Conservation (phyloP, 2,329 filamentous ascomycete species). For the Hirsutella minnesotensis region DNA sequence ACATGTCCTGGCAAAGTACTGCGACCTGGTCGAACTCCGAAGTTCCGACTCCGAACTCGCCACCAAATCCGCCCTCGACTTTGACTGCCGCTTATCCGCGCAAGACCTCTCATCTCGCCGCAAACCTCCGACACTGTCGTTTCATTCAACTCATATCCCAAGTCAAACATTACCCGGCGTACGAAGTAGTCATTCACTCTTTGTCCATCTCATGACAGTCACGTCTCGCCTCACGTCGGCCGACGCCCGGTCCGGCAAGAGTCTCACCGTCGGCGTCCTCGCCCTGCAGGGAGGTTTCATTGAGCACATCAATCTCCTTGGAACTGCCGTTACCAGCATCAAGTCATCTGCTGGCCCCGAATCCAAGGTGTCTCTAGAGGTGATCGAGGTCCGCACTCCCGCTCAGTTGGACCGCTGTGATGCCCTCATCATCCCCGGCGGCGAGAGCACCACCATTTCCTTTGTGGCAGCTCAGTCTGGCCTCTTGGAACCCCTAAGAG, state of each 20-base stretch:
- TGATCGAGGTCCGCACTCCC: slow-evolving; percentile 70
- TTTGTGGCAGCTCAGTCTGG: slow-evolving; percentile 73
- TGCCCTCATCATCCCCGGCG: slow-evolving; percentile 81
- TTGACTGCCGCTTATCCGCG: not conserved
- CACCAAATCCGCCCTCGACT: too few species aligned
- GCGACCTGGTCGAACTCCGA: too few species aligned
- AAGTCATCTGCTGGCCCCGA: slow-evolving; percentile 37
- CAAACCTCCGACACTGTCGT: too few species aligned
- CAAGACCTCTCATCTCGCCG: not conserved
- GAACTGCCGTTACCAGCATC: slow-evolving; percentile 43
- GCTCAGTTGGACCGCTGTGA: slow-evolving; percentile 62
- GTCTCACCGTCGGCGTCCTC: slow-evolving; percentile 46
- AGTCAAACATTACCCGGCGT: not conserved
- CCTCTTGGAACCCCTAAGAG: slow-evolving; percentile 69
- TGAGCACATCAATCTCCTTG: slow-evolving; percentile 73
- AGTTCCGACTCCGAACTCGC: too few species aligned
- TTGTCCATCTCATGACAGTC: slow-evolving; percentile 7
- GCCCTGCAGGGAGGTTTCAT: slow-evolving; percentile 87
- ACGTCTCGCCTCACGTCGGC: slow-evolving; percentile 3
- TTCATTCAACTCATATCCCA: too few species aligned
- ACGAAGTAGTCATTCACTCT: not conserved
- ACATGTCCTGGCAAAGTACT: too few species aligned
- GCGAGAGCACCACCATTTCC: slow-evolving; percentile 89
- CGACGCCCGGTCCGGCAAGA: slow-evolving; percentile 9
- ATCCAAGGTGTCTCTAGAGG: slow-evolving; percentile 35